phyloP scores from a whole-genome alignment of 805 yeast species.

The Candida insectalens region DNA sequence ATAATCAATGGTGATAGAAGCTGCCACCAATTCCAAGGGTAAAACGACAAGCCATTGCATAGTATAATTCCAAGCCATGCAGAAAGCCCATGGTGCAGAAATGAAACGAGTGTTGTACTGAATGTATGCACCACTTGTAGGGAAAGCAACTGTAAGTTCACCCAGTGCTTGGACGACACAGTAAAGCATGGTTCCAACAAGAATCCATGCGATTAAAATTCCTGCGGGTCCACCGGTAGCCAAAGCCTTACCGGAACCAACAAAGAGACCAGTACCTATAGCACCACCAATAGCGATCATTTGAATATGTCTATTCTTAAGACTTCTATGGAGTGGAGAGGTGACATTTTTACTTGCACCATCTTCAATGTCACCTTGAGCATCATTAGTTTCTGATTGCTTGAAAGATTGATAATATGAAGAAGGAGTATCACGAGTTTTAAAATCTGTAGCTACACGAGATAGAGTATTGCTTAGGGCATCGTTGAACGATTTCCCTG shows the following conservation, averaged over 20 bases:
- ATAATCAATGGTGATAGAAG: constrained; percentile 35
- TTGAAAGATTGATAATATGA: no score
- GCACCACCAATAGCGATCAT: constrained; percentile 77
- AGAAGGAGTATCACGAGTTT: no score
- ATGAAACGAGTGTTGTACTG: constrained; percentile 45
- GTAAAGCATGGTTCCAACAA: constrained; percentile 48
- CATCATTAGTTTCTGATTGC: no score
- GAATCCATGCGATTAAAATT: constrained; percentile 45
- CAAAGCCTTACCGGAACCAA: constrained; percentile 56
- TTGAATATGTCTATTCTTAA: constrained; percentile 55
- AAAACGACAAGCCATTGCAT: constrained; percentile 39
- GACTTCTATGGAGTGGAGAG: constrained; percentile 35
- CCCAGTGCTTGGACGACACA: constrained; percentile 52
- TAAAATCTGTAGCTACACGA: no score
- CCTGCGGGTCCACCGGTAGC: constrained; percentile 60
- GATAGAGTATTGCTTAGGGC: no score
- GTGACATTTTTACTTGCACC: no score
- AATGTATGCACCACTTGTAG: constrained; percentile 47
- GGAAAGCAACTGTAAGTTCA: constrained; percentile 49
- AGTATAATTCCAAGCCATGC: constrained; percentile 47
- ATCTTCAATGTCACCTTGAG: no score
- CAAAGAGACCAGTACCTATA: constrained; percentile 71
- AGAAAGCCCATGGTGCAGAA: constrained; percentile 47
- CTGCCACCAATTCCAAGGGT: constrained; percentile 43
- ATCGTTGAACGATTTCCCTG: no score